Evolutionary conservation across 441 rosid genomes (phyloP), one percentile per base, ranked within the genome.

Genomic region (Corymbia calophylla): DNA sequence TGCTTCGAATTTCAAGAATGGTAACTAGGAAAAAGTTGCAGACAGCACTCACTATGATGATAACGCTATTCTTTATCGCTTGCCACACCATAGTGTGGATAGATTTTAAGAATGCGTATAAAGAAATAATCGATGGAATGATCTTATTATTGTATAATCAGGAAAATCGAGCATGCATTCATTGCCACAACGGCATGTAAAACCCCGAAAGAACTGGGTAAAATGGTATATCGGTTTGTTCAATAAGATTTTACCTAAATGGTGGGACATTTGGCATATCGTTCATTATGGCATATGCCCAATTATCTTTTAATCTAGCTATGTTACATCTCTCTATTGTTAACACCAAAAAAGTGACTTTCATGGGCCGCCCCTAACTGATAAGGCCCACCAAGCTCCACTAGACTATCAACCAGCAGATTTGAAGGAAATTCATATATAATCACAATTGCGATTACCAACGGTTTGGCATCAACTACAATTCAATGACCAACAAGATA

Each of bases 231-330:
- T 70, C 15, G 1, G 5, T 16, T 21, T 21, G 16, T 73, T 39
- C 27, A 6, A 0, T 73, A 73, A 35, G 1, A 73, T 39, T 39
- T 21, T 35, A 11, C 15, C 23, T 5, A 1, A 73, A 73, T 39
- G 5, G 4, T 11, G 39, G 6, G 44, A 66, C 23, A 17, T 68
- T 1, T 2, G 7, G 25, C 23, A 32, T 17, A 4, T 9, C 7
- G 0, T 68, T 8, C 3, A 0, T 17, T 0, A 0, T 17, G 0
- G 0, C 35, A 11, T 25, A 1, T 73, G 5, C 51, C 8, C 51
- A 39, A 1, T 39, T 73, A 21, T 12, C 5, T 73, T 39, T 73
- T 73, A 8, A 39, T 13, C 5, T 11, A 1, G 0, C 49, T 3
- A 18, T 1, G 48, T 9, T 0, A 70, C 25, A 32, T 32, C 47